Base-by-base conservation (phyloP, 495 filamentous ascomycete species). In the Penicillium cinerascens region DNA sequence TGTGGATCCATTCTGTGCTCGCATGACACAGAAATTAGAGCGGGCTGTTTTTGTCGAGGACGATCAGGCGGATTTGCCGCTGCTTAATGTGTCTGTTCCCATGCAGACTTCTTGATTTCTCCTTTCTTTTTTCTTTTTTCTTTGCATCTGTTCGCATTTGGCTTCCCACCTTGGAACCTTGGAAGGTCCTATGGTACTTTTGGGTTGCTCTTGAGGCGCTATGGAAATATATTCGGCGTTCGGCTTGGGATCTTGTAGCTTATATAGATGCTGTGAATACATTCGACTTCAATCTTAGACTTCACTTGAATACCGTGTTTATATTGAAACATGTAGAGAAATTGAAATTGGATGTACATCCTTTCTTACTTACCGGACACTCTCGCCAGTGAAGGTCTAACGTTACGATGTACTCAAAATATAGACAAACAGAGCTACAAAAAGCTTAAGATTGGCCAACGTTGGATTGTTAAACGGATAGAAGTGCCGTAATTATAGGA, bases 1-100 rank as follows among this genome's bases (percentile, higher is more conserved):
- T 47, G 82, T 88, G 1, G 85, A 88, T 64, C 74, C 79, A 0
- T 80, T 77, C 59, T 88, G 85, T 66, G 85, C 83, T 29, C 69
- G 64, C 10, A 50, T 83, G 17, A 87, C 85, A 1, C 74, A 82
- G 67, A 77, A 71, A 59, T 53, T 85, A 36, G 83, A 86, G 54
- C 66, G 69, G 17, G 69, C 71, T 29, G 72, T 81, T 46, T 84
- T 81, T 66, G 68, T 74, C 25, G 67, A 78, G 46, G 75, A 79
- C 25, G 74, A 78, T 55, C 80, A 82, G 64, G 65, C 67, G 18
- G 56, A 59, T 10, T 52, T 73, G 18, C 46, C 75, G 44, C 55
- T 77, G 42, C 73, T 73, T 16, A 57, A 69, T 55, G 56, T 52
- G 7, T 67, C 68, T 3, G 40, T 68, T 29, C 66, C 67, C 15